phyloP scores from a whole-genome alignment of 2,329 filamentous ascomycete genomes.

The Rhynchosporium secalis region DNA sequence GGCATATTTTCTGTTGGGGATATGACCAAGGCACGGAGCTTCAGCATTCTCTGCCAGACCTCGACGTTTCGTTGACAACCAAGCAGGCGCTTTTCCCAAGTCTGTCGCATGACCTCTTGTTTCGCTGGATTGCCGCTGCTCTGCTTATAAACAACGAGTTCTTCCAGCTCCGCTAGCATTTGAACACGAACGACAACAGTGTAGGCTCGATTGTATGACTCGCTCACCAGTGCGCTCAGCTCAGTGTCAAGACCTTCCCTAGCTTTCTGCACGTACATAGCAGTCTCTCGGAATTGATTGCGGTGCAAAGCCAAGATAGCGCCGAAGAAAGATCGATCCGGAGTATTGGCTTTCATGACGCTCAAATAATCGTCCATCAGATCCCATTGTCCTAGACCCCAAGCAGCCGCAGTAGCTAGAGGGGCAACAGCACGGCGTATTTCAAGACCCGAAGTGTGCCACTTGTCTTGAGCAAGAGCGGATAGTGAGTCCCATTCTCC shows the following conservation, averaged over 20 bases:
- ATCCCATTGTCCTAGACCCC: conserved; percentile 96
- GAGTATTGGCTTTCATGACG: conserved; percentile 91
- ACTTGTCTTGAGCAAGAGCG: conserved; percentile 85
- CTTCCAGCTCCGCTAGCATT: conserved; percentile 97
- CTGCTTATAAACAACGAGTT: conserved; percentile 98
- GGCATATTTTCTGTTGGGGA: conserved; percentile 90
- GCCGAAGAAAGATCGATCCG: conserved; percentile 95
- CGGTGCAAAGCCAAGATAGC: conserved; percentile 93
- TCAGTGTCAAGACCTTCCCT: conserved; percentile 94
- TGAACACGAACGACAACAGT: conserved; percentile 97
- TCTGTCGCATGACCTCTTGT: conserved; percentile 85
- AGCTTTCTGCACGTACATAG: conserved; percentile 86
- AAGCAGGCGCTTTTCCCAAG: conserved; percentile 93
- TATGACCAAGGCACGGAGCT: conserved; percentile 89
- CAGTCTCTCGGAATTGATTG: conserved; percentile 90
- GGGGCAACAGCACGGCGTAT: conserved; percentile 90
- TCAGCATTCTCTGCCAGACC: conserved; percentile 97
- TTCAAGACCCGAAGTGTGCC: conserved; percentile 85
- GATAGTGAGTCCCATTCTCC: conserved; percentile 97
- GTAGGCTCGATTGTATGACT: conserved; percentile 97
- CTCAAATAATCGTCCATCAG: conserved; percentile 96
- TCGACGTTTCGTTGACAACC: conserved; percentile 97
- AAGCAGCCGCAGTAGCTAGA: conserved; percentile 90
- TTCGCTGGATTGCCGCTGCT: conserved; percentile 76
- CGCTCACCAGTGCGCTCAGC: conserved; percentile 91